These are phyloP conservation scores for Millerozyma acaciae DNA, from an alignment of 805 yeast species.

Conservation along the genomic window DNA sequence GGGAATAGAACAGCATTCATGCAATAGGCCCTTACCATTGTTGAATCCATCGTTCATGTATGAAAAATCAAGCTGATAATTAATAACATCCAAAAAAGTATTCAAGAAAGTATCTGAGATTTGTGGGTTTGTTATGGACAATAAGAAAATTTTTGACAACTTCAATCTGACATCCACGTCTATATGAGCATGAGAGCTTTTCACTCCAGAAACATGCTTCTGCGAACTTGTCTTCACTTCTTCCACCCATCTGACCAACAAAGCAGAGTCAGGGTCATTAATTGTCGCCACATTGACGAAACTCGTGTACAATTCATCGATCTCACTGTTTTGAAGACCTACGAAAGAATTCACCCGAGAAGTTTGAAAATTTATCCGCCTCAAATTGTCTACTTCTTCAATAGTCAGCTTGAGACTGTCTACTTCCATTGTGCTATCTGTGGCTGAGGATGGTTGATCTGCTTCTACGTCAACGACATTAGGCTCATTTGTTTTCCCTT, in stretches of 20 bases:
- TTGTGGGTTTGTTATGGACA: constrained; percentile 60
- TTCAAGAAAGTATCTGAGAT: constrained; percentile 61
- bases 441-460: constrained; percentile 7
- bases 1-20: constrained; percentile 53
- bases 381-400: constrained; percentile 2
- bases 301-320: constrained; percentile 70
- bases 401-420: not conserved
- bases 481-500: not conserved
- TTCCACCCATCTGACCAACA: constrained; percentile 37
- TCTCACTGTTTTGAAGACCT: constrained; percentile 38
- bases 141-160: constrained; percentile 67
- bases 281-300: constrained; percentile 53
- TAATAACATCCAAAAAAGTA: constrained; percentile 42
- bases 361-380: constrained; percentile 8
- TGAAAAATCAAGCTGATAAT: constrained; percentile 53
- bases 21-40: constrained; percentile 64
- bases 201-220: constrained; percentile 5
- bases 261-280: constrained; percentile 35
- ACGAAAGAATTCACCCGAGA: constrained; percentile 15
- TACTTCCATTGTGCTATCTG: constrained; percentile 3
- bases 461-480: constrained; percentile 5
- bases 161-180: constrained; percentile 15
- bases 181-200: not conserved
- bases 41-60: constrained; percentile 60
- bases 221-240: constrained; percentile 27